Conservation (phyloP, 2,329 filamentous ascomycete species). For the Penicillium janthinellum region DNA sequence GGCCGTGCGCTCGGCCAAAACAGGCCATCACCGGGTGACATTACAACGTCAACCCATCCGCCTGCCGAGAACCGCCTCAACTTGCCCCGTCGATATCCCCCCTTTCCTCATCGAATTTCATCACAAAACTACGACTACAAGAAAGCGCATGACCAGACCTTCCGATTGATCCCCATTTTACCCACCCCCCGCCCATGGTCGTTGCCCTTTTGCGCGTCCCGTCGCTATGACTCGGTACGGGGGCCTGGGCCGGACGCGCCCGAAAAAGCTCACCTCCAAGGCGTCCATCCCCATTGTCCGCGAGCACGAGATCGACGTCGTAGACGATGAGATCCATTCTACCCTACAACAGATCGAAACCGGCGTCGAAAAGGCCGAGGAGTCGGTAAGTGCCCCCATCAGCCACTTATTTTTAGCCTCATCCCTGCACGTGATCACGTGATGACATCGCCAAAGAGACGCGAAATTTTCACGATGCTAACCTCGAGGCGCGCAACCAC, state of each 20-base stretch:
- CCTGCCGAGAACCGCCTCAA: slow-evolving; percentile 25
- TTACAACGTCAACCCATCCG: slow-evolving; percentile 50
- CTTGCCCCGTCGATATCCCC: slow-evolving; percentile 33
- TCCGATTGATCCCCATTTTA: slow-evolving; percentile 67
- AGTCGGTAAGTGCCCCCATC: slow-evolving; percentile 75
- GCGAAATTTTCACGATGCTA: slow-evolving; percentile 37
- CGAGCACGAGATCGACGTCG: slow-evolving; percentile 86
- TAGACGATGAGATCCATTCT: slow-evolving; percentile 82
- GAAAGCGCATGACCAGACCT: slow-evolving; percentile 59
- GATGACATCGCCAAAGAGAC: slow-evolving; percentile 36
- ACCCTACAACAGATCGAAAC: slow-evolving; percentile 85
- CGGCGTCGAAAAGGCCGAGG: slow-evolving; percentile 94
- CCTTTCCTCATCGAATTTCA: slow-evolving; percentile 54
- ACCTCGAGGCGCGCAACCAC: slow-evolving; percentile 21
- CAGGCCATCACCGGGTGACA: slow-evolving; percentile 44
- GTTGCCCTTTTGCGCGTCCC: slow-evolving; percentile 39
- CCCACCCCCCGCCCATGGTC: slow-evolving; percentile 52
- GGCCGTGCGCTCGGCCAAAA: slow-evolving; percentile 45
- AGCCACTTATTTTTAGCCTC: slow-evolving; percentile 33
- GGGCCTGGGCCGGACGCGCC: slow-evolving; percentile 52
- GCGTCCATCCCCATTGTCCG: slow-evolving; percentile 82
- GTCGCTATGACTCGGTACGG: slow-evolving; percentile 50
- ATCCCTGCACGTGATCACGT: slow-evolving; percentile 43
- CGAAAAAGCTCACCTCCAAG: slow-evolving; percentile 83
- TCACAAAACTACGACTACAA: slow-evolving; percentile 57